phyloP scores from a whole-genome alignment of 225 moss, liverwort and hornwort species.

The Physcomitrium patens region DNA sequence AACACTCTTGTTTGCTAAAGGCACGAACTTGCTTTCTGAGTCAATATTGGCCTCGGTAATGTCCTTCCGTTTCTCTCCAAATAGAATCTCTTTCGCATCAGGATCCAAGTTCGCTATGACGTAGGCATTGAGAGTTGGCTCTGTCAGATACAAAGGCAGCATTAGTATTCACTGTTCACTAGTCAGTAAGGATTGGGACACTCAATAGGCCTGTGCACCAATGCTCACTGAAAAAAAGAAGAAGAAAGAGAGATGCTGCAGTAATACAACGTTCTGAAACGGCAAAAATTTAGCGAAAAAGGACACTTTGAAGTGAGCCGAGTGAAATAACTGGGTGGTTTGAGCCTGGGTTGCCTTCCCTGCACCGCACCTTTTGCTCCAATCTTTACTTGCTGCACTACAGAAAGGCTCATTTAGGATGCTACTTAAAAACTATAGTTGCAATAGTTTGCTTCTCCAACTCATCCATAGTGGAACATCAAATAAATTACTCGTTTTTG shows the following conservation, averaged over 20 bases:
- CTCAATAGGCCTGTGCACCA: not conserved
- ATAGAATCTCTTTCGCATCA: slow-evolving; percentile 58
- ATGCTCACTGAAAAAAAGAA: not conserved
- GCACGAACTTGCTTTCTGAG: slow-evolving; percentile 29
- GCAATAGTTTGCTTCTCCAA: not conserved
- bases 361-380: slow-evolving; percentile 24
- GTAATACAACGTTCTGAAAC: no score
- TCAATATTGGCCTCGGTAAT: slow-evolving; percentile 19
- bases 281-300: no score
- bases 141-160: slow-evolving; percentile 20
- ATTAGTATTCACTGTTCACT: no score
- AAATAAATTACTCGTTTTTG: not conserved
- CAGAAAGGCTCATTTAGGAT: not conserved
- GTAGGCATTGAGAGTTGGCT: slow-evolving; percentile 39
- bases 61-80: slow-evolving; percentile 28
- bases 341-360: slow-evolving; percentile 3
- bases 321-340: no score
- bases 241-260: not conserved
- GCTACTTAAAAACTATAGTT: not conserved
- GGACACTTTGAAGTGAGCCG: no score
- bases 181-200: not conserved
- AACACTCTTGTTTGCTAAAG: slow-evolving; percentile 30
- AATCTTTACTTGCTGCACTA: slow-evolving; percentile 33
- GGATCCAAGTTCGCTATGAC: slow-evolving; percentile 53
- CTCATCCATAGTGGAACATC: slow-evolving; percentile 1